These are phyloP conservation scores for Coccomyxa sp. DNA, from an alignment of 139 green algal genomes.

Conservation along the genomic window DNA sequence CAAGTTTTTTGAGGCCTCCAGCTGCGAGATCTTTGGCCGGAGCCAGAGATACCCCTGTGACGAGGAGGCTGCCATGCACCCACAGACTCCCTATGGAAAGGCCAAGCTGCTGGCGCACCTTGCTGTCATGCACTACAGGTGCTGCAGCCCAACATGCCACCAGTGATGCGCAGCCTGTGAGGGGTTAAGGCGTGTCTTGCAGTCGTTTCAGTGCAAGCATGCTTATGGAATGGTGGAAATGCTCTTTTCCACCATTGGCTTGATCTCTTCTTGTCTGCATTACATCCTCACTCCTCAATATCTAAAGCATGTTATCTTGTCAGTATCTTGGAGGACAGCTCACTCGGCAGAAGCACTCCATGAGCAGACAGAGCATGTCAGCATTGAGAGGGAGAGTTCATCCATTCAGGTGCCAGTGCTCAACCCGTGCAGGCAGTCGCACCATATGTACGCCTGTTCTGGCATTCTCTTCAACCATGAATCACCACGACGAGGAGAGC, in stretches of 20 bases:
- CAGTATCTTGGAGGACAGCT: background rate
- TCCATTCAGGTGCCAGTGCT: background rate
- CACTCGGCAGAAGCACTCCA: conserved; percentile 43
- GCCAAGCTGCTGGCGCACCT: conserved; percentile 73
- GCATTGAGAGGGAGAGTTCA: background rate
- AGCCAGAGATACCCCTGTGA: conserved; percentile 67
- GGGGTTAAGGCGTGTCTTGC: no score
- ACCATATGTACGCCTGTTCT: conserved; percentile 73
- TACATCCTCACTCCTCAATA: background rate
- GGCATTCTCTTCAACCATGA: conserved; percentile 88
- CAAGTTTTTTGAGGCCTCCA: conserved; percentile 75
- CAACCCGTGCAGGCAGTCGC: conserved; percentile 63
- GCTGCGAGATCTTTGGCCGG: conserved; percentile 72
- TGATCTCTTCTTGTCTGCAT: background rate
- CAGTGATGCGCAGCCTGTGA: no score
- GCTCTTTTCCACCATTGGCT: background rate
- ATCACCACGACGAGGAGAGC: conserved; percentile 65
- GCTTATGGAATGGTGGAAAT: background rate
- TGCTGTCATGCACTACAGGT: conserved; percentile 69
- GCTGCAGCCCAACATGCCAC: no score
- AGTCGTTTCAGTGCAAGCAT: background rate
- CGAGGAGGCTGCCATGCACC: conserved; percentile 70
- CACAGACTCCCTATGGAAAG: conserved; percentile 72
- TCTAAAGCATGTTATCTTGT: background rate
- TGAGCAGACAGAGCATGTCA: no score